Evolutionary conservation across 2,329 filamentous ascomycete genomes (phyloP), one percentile per base, ranked within the genome.

Genomic region (Fusarium sp.): DNA sequence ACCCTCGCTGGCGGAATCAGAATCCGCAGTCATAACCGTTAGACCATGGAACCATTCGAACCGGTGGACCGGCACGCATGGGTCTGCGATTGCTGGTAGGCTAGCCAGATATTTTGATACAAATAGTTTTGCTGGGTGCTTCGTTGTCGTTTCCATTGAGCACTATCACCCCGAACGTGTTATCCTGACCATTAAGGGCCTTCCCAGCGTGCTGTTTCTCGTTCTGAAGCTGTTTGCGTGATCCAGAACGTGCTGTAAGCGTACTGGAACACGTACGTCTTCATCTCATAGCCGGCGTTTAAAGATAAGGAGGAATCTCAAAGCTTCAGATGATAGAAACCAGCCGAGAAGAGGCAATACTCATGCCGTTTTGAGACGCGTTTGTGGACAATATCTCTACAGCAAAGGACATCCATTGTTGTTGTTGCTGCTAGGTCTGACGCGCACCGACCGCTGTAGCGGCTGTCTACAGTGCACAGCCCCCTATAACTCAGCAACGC

Each of bases 1-100:
- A 77, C 75, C 75, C 75, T 74, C 75, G 75, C 75, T 77, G 75
- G 75, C 75, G 75, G 75, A 77, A 77, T 77, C 75, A 77, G 75
- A 77, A 77, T 77, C 75, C 75, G 75, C 75, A 77, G 75, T 77
- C 75, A 77, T 77, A 76, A 67, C 75, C 75, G 52, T 75, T 74
- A 75, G 71, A 73, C 73, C 73, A 72, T 64, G 68, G 33, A 73
- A 74, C 72, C 72, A 13, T 11, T 33, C 27, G 29, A 48, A 2
- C 37, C 58, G 20, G 41, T 61, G 41, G 10, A 2, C 57, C 22
- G 22, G 37, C 24, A 11, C 39, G 22, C 57, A 29, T 60, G 57
- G 56, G 37, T 41, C 22, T 18, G 33, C 37, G 37, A 60, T 37
- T 59, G 22, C 14, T 33, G 33, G 4, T 1, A 18, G 18, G 11